phyloP scores from a whole-genome alignment of 1,284 basidiomycete species.

The Cryptococcus sp. region DNA sequence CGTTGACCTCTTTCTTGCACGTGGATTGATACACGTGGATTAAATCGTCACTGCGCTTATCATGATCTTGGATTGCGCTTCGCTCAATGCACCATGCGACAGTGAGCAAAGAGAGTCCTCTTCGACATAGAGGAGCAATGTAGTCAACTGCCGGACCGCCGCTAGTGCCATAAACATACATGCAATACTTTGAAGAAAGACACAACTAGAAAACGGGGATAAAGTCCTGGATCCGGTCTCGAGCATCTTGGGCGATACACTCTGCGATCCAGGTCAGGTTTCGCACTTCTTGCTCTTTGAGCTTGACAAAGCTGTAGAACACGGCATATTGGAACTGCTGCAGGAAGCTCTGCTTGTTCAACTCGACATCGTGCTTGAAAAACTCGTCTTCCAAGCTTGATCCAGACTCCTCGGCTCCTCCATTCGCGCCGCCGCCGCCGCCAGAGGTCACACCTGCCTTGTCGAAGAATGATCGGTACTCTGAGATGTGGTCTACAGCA shows the following conservation, averaged over 20 bases:
- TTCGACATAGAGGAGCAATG: too few relatives aligned
- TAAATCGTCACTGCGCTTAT: not conserved
- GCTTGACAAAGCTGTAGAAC: conserved; percentile 91
- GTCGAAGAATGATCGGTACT: conserved; percentile 90
- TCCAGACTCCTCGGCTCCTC: conserved; percentile 59
- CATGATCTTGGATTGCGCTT: not conserved
- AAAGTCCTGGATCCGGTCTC: conserved; percentile 89
- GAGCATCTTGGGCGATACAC: conserved; percentile 92
- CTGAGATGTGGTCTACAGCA: conserved; percentile 82
- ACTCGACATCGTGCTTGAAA: conserved; percentile 88
- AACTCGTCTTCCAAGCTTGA: conserved; percentile 84
- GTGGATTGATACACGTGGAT: not conserved
- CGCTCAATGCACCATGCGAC: too few relatives aligned
- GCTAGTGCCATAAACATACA: not conserved
- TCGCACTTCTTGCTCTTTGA: conserved; percentile 99
- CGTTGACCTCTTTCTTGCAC: not conserved
- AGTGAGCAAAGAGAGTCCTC: too few relatives aligned
- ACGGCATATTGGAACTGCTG: conserved; percentile 93
- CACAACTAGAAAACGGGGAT: conserved; percentile 69
- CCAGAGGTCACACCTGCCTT: conserved; percentile 53
- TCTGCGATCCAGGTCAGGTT: conserved; percentile 97
- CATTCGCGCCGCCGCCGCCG: conserved; percentile 30
- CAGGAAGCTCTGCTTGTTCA: conserved; percentile 91
- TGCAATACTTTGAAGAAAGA: not conserved
- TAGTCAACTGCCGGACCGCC: too few relatives aligned